Evolutionary conservation across 106 monocot genomes (phyloP).

Genomic region (Apostasia shenzhenica): DNA sequence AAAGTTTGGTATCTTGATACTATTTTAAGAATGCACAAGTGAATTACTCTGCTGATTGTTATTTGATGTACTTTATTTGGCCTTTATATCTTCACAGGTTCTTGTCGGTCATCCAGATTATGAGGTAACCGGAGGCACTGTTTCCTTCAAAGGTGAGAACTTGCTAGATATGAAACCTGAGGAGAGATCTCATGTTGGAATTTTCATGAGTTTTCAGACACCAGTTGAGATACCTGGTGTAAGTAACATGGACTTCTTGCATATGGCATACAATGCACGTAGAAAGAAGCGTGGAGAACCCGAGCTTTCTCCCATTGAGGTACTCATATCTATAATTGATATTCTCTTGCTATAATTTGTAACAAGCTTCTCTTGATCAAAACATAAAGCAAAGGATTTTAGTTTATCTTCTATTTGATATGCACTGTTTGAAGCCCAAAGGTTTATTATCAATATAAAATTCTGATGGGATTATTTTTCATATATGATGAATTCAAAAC

Average conservation of each 20-base stretch:
- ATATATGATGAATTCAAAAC: too few relatives aligned
- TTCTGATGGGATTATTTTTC: too few relatives aligned
- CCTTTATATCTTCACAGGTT: slow-evolving; percentile 43
- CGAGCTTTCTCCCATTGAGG: slow-evolving; percentile 75
- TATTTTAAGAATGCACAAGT: too few relatives aligned
- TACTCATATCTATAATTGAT: slow-evolving; percentile 12
- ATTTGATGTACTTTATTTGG: not conserved
- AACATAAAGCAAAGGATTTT: too few relatives aligned
- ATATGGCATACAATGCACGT: slow-evolving; percentile 75
- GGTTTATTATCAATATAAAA: too few relatives aligned
- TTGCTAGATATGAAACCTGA: slow-evolving; percentile 91
- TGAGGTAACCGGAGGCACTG: slow-evolving; percentile 74
- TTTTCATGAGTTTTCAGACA: slow-evolving; percentile 94
- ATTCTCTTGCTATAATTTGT: not conserved
- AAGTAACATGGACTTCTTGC: slow-evolving; percentile 93
- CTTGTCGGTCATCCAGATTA: slow-evolving; percentile 98
- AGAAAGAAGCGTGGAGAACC: slow-evolving; percentile 59
- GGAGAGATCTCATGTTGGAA: slow-evolving; percentile 90
- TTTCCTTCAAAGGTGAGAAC: slow-evolving; percentile 71
- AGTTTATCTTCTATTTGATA: too few relatives aligned
- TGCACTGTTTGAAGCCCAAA: too few relatives aligned
- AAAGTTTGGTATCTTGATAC: too few relatives aligned
- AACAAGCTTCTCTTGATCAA: too few relatives aligned
- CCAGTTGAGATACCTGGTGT: slow-evolving; percentile 97
- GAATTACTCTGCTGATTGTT: not conserved